A percentile compares a stretch with the other conserved stretches of the same genome.
phyloP scores from a whole-genome alignment of 148 eudicot genomes.

The Dianthus caryophyllus region DNA sequence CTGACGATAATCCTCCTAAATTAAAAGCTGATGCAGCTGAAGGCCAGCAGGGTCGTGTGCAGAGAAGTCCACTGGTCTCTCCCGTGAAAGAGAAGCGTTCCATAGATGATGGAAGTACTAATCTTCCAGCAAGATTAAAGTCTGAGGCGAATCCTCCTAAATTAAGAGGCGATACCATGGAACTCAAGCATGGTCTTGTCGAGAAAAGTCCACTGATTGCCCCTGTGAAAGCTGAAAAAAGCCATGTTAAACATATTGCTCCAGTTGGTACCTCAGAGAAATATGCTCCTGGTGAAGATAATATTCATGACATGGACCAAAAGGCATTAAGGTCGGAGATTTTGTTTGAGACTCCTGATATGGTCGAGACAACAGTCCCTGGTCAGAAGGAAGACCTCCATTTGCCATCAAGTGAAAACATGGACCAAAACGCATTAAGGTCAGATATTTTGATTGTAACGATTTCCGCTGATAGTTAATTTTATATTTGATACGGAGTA shows the following conservation, averaged over 20 bases:
- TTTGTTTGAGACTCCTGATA: constrained; percentile 23
- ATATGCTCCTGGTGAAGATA: constrained; percentile 17
- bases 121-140: constrained; percentile 16
- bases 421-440: constrained; percentile 44
- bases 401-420: constrained; percentile 34
- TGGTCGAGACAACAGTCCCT: constrained; percentile 20
- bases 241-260: constrained; percentile 7
- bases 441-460: constrained; percentile 26
- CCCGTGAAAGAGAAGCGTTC: constrained; percentile 10
- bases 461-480: constrained; percentile 10
- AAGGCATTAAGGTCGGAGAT: no score
- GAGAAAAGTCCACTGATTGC: not conserved
- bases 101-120: constrained; percentile 16
- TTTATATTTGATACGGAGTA: constrained; percentile 16
- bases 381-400: constrained; percentile 28
- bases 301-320: constrained; percentile 13
- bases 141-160: constrained; percentile 13
- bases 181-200: not conserved
- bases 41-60: no score
- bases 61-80: no score
- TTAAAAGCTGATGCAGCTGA: no score
- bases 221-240: constrained; percentile 13
- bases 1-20: no score
- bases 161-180: not conserved
- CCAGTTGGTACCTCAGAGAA: constrained; percentile 22